Base-by-base conservation (phyloP, 169 alveolate genomes). In the Ichthyophthirius multifiliis region DNA sequence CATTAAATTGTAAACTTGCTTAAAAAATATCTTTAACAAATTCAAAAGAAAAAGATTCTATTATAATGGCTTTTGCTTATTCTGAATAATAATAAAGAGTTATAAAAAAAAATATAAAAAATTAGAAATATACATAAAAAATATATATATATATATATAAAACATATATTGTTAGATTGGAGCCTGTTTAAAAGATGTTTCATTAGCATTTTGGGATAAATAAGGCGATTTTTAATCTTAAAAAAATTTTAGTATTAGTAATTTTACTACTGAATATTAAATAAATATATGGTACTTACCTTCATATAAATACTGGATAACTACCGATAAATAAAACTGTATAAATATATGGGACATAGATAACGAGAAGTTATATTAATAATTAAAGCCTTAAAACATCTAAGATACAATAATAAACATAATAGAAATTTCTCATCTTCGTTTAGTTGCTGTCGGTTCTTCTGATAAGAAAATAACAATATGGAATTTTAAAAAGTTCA, bases 111-210 rank as follows among this genome's bases (percentile, higher is more conserved):
- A 31, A 4, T 0, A 23, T n/a, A 0, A 0, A 12, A 4, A 9
- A n/a, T 16, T 5, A 16, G 7, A 16, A 12, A 35, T n/a, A 20
- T 5, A 37, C n/a, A n/a, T n/a, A n/a, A n/a, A n/a, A n/a, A n/a
- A n/a, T n/a, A n/a, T n/a, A n/a, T n/a, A n/a, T n/a, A n/a, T n/a
- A n/a, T n/a, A n/a, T n/a, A 4, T 7, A 4, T 67, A n/a, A 37
- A 6, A 7, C 7, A 37, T 67, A 4, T 37, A 6, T 6, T 39
- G 34, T 67, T 37, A 37, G 48, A 67, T 67, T 12, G 77, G 77
- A 37, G 77, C 77, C 27, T 37, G 64, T 67, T 20, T 67, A 39
- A 67, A 67, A 18, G 77, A 67, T 41, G 62, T 34, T 67, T 67
- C 77, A 0, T 20, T 67, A 30, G 45, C 45, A 34, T 67, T 67